Conservation (phyloP, 495 filamentous ascomycete species). For the Cercophora sp. region DNA sequence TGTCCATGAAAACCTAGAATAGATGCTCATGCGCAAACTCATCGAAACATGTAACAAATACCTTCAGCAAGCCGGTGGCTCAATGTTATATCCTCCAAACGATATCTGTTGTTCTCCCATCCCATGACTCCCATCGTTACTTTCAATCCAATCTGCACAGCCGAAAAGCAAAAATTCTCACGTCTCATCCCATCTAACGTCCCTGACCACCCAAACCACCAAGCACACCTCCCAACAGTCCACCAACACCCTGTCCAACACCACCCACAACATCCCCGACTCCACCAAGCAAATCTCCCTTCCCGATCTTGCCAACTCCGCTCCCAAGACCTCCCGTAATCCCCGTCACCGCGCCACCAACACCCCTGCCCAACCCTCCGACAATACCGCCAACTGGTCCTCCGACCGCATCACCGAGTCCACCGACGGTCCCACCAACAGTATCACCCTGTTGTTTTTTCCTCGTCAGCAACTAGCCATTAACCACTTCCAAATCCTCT, state of each 20-base stretch:
- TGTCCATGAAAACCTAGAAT: too few species aligned
- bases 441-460: constrained; percentile 25
- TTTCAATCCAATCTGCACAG: not conserved
- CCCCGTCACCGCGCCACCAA: constrained; percentile 19
- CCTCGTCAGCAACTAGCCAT: constrained; percentile 1
- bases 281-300: constrained; percentile 23
- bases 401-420: constrained; percentile 22
- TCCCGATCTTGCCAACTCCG: constrained; percentile 24
- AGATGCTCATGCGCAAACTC: too few species aligned
- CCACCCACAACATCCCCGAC: constrained; percentile 21
- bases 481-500: constrained; percentile 19
- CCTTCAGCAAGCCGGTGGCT: too few species aligned
- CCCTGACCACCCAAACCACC: constrained; percentile 13
- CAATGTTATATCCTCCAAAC: too few species aligned
- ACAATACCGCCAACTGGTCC: constrained; percentile 24
- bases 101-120: too few species aligned
- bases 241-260: constrained; percentile 21
- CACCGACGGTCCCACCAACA: constrained; percentile 21
- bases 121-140: too few species aligned
- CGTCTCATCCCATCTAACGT: too few species aligned
- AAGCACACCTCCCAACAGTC: constrained; percentile 20
- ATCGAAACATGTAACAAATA: too few species aligned
- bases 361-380: constrained; percentile 19
- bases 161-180: too few species aligned
- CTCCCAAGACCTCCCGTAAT: constrained; percentile 22